Percentiles rank a stretch among this genome's conserved stretches.
Evolutionary conservation across 2,329 filamentous ascomycete genomes (phyloP).

Genomic region (Talaromyces pinophilus): DNA sequence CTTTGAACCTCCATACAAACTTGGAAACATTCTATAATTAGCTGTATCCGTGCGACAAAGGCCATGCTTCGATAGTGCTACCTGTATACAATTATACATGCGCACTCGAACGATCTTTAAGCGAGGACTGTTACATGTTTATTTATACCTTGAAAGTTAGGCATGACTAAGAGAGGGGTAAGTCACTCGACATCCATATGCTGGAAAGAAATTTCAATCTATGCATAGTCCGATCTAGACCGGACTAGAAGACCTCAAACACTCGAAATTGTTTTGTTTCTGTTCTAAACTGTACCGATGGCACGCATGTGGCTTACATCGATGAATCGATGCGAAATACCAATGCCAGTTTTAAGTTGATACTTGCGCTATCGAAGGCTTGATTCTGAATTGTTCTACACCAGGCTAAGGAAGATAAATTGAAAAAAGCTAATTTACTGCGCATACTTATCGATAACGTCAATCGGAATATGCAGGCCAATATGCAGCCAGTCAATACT

Average conservation of each 20-base stretch:
- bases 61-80: not conserved
- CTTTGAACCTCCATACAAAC: too few relatives aligned
- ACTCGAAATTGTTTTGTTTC: not conserved
- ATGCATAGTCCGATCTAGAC: constrained; percentile 4
- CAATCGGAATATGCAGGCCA: constrained; percentile 3
- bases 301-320: not conserved
- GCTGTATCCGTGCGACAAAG: not conserved
- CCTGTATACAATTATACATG: too few relatives aligned
- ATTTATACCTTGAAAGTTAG: not conserved
- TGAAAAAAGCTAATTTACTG: not conserved
- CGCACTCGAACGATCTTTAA: not conserved
- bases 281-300: not conserved
- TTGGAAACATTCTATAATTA: not conserved
- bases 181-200: not conserved
- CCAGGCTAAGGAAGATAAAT: not conserved
- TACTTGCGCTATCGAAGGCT: not conserved
- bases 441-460: not conserved
- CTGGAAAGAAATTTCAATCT: not conserved
- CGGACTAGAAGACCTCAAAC: not conserved
- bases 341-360: not conserved
- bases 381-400: not conserved
- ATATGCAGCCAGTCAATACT: not conserved
- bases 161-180: not conserved
- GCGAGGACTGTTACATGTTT: not conserved
- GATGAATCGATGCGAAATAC: not conserved